Evolutionary conservation across 306 rosid genomes (phyloP).

Genomic region (Sicyos edulis): DNA sequence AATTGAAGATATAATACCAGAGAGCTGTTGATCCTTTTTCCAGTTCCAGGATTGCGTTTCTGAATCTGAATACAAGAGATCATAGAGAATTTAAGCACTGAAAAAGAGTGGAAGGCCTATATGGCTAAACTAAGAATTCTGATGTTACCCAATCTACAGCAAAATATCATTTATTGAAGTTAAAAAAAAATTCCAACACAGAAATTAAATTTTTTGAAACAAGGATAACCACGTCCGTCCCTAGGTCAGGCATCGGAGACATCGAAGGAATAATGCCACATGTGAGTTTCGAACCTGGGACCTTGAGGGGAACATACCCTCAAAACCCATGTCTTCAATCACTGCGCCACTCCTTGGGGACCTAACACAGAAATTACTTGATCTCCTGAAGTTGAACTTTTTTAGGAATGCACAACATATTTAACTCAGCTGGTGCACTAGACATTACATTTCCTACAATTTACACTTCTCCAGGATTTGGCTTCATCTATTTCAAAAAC

Average conservation of each 20-base stretch:
- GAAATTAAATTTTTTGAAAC: no score
- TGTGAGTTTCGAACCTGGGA: no score
- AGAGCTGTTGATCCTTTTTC: conserved; percentile 16
- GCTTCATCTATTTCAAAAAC: neutral
- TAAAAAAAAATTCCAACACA: neutral
- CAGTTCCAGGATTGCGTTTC: conserved; percentile 14
- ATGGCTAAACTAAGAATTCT: neutral
- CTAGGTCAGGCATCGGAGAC: no score
- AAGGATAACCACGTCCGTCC: no score
- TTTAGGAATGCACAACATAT: neutral
- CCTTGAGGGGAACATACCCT: no score
- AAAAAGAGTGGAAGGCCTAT: neutral
- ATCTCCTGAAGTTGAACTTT: neutral
- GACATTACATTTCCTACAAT: neutral
- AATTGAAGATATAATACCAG: conserved; percentile 18
- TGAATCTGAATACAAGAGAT: conserved; percentile 16
- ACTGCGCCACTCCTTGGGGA: no score
- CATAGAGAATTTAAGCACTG: conserved; percentile 4
- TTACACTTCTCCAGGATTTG: conserved; percentile 4
- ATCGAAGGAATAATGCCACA: no score
- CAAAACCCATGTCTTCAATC: no score
- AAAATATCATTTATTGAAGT: neutral
- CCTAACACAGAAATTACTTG: no score
- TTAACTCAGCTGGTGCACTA: neutral
- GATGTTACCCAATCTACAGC: neutral